Evolutionary conservation across 768 basidiomycete genomes (phyloP).

Genomic region (Cystoderma amianthinum): DNA sequence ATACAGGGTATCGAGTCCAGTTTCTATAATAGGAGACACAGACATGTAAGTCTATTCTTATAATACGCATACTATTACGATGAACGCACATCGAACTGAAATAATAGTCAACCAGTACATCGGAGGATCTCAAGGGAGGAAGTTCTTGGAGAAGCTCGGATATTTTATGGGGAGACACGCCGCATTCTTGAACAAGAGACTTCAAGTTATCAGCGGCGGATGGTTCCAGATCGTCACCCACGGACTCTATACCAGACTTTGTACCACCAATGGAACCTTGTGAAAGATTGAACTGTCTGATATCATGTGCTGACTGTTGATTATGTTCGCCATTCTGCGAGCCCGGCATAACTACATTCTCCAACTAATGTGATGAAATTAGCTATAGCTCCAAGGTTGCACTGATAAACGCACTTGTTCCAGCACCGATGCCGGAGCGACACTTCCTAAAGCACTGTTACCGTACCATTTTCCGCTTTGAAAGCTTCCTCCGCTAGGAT

Average conservation of each 20-base stretch:
- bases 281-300: slow-evolving; percentile 8
- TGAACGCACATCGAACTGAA: slow-evolving; percentile 60
- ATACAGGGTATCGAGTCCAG: slow-evolving; percentile 90
- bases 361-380: no score
- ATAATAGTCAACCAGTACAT: slow-evolving; percentile 79
- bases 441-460: slow-evolving; percentile 75
- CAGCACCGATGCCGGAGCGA: slow-evolving; percentile 72
- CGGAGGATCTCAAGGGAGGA: slow-evolving; percentile 68
- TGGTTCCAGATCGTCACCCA: slow-evolving; percentile 38
- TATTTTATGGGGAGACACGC: slow-evolving; percentile 86
- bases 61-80: neutral
- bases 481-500: slow-evolving; percentile 68
- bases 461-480: slow-evolving; percentile 87
- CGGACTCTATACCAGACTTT: slow-evolving; percentile 14
- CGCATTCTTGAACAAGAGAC: slow-evolving; percentile 86
- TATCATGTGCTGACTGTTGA: neutral
- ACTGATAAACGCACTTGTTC: slow-evolving; percentile 50
- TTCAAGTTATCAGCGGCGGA: slow-evolving; percentile 78
- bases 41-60: slow-evolving; percentile 3
- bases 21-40: no score
- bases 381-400: no score
- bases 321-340: no score
- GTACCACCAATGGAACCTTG: slow-evolving; percentile 14
- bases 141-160: slow-evolving; percentile 85
- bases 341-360: no score